Evolutionary conservation across 2,329 filamentous ascomycete genomes (phyloP).

Genomic region (Trichoderma koningiopsis): DNA sequence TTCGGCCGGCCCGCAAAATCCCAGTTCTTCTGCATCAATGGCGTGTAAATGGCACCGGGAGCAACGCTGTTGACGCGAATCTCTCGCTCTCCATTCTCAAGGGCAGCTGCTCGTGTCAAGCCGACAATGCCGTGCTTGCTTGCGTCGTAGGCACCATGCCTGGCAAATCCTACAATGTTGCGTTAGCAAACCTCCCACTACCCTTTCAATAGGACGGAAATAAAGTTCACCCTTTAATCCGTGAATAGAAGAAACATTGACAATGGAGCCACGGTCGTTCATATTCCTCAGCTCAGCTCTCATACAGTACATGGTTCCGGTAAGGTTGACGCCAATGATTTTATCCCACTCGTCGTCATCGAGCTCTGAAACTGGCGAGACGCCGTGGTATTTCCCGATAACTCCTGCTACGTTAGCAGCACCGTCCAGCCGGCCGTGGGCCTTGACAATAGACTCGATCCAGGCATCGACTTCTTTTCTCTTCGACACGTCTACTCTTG

Average conservation of each 20-base stretch:
- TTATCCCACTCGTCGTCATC: constrained; percentile 50
- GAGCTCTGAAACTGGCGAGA: constrained; percentile 44
- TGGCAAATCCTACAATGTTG: constrained; percentile 34
- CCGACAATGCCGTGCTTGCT: constrained; percentile 42
- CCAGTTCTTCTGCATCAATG: constrained; percentile 49
- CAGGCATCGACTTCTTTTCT: constrained; percentile 52
- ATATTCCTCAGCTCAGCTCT: constrained; percentile 48
- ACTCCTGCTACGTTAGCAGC: constrained; percentile 57
- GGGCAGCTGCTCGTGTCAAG: constrained; percentile 38
- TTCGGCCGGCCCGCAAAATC: constrained; percentile 37
- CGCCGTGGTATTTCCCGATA: constrained; percentile 47
- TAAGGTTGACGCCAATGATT: constrained; percentile 51
- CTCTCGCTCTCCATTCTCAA: constrained; percentile 44
- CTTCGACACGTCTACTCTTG: constrained; percentile 50
- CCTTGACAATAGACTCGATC: constrained; percentile 47
- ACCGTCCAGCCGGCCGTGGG: constrained; percentile 54
- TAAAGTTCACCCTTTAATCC: constrained; percentile 41
- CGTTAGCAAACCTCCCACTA: neutral
- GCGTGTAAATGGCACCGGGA: constrained; percentile 52
- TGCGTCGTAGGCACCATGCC: constrained; percentile 39
- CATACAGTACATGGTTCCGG: constrained; percentile 53
- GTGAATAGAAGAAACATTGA: constrained; percentile 58
- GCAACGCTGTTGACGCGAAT: constrained; percentile 49
- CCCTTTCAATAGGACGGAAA: neutral
- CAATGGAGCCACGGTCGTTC: constrained; percentile 56